A percentile compares a stretch with the other conserved stretches of the same genome.
Evolutionary conservation across 139 green algal genomes (phyloP).

Genomic region (Raphidocelis subcapitata): DNA sequence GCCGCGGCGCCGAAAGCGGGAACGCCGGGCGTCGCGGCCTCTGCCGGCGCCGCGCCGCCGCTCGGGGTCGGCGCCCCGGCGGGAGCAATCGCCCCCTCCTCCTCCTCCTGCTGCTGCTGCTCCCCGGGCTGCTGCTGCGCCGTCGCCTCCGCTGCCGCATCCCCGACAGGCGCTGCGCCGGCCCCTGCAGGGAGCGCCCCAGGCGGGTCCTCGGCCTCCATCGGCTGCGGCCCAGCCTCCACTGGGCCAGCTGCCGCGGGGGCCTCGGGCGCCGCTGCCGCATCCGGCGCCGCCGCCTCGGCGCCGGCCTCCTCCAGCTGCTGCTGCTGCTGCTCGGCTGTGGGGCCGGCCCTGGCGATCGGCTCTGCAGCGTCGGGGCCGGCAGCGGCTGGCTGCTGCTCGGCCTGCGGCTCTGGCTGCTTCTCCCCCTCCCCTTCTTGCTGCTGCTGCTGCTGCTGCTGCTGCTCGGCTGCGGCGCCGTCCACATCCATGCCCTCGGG

Average conservation of each 20-base stretch:
- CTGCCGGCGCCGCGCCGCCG: too few species aligned
- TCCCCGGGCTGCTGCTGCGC: constrained; percentile 21
- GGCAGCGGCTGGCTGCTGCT: background rate
- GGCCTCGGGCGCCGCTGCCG: background rate
- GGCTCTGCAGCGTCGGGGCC: too few species aligned
- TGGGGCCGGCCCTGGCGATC: too few species aligned
- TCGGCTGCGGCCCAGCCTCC: background rate
- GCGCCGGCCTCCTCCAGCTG: constrained; percentile 6
- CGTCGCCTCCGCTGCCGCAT: background rate
- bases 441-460: constrained; percentile 6
- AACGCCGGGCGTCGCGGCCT: too few species aligned
- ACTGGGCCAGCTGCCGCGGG: background rate
- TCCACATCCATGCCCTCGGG: background rate
- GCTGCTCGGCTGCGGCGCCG: background rate
- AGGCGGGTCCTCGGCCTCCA: background rate
- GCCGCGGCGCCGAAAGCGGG: too few species aligned
- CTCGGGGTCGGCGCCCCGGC: too few species aligned
- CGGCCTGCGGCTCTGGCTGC: background rate
- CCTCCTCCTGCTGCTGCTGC: background rate
- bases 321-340: background rate
- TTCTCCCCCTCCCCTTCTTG: background rate
- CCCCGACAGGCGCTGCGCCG: background rate
- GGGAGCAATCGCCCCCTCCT: too few species aligned
- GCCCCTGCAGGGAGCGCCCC: background rate
- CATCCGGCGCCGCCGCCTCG: background rate